Percentiles rank a stretch among this genome's conserved stretches.
phyloP scores from a whole-genome alignment of 192 early-diverging fungal genomes.

The Linnemannia zychae region DNA sequence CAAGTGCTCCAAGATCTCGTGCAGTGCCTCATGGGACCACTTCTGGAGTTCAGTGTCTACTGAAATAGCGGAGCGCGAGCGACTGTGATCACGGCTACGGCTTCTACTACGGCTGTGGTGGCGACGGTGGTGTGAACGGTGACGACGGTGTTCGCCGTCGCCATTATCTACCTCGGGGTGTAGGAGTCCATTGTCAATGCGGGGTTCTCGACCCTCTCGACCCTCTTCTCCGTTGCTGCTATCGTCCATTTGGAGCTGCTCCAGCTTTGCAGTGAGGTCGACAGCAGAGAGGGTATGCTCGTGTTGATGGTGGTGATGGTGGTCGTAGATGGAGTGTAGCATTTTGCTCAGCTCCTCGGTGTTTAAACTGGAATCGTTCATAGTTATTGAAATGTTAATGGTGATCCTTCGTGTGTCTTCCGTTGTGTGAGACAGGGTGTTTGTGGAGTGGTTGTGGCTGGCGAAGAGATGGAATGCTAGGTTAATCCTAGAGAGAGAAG shows the following conservation, averaged over 20 bases:
- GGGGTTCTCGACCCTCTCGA: neutral
- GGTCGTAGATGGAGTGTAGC: neutral
- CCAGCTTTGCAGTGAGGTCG: slow-evolving; percentile 9
- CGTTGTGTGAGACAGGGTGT: neutral
- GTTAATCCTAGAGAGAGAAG: too few species aligned
- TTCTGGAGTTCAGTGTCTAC: slow-evolving; percentile 19
- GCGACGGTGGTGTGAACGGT: neutral
- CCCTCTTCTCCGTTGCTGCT: neutral
- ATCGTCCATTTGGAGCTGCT: neutral
- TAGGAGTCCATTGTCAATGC: neutral
- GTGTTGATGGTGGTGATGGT: neutral
- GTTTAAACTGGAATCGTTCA: neutral
- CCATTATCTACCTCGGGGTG: neutral
- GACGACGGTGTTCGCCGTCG: neutral
- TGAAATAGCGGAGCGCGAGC: neutral
- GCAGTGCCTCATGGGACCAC: slow-evolving; percentile 15
- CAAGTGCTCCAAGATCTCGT: slow-evolving; percentile 30
- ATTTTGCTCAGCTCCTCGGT: neutral
- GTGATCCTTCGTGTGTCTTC: neutral
- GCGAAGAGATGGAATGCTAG: too few species aligned
- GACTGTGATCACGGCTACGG: neutral
- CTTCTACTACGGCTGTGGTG: neutral
- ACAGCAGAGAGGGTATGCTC: slow-evolving; percentile 18
- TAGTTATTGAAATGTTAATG: neutral
- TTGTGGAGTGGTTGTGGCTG: too few species aligned